Conservation (phyloP, 768 basidiomycete genomes). For the Russula olivacea region DNA sequence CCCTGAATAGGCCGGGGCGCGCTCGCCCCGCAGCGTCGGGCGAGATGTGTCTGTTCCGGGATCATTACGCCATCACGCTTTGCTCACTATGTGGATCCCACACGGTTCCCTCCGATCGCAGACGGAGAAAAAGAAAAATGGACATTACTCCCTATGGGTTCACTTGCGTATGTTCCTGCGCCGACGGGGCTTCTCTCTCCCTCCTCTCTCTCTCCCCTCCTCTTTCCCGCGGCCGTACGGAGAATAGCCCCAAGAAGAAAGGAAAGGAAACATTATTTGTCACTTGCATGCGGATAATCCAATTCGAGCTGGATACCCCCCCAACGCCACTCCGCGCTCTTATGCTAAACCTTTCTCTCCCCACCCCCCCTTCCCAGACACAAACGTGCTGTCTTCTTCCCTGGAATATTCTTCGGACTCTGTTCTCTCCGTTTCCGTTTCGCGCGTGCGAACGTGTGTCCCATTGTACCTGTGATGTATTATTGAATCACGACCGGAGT, state of each 20-base stretch:
- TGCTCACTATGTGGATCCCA: neutral
- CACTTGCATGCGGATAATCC: neutral
- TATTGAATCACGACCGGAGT: constrained; percentile 1
- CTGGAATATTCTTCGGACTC: neutral
- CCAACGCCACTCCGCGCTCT: constrained; percentile 4
- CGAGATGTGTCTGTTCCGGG: constrained; percentile 16
- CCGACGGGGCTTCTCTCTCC: neutral
- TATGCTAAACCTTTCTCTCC: constrained; percentile 6
- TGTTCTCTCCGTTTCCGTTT: neutral
- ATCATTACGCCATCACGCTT: neutral
- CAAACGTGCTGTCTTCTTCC: neutral
- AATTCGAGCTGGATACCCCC: neutral
- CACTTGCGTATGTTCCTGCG: neutral
- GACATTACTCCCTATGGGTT: neutral
- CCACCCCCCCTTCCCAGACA: neutral
- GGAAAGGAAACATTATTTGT: neutral
- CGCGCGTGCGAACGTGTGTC: neutral
- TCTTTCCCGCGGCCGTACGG: neutral
- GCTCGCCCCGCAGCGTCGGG: constrained; percentile 5
- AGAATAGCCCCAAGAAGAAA: neutral
- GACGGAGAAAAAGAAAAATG: neutral
- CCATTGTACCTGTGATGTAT: constrained; percentile 2
- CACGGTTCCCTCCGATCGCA: constrained; percentile 2
- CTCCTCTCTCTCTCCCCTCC: neutral
- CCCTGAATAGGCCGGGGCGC: neutral